Base-by-base conservation (phyloP, 345 rosid species). In the Lepidium didymum region DNA sequence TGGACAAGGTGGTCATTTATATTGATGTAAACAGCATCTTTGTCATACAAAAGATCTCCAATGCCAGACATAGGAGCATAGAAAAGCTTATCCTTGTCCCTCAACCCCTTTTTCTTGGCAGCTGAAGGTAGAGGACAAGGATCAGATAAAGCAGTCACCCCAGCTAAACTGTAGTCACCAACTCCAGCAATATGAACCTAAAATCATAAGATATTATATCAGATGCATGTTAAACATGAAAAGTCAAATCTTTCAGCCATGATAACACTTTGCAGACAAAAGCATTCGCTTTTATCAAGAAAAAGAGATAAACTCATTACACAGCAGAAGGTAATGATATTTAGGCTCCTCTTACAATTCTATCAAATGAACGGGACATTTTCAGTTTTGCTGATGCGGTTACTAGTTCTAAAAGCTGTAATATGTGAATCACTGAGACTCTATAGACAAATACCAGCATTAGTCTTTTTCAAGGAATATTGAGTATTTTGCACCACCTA, bases 151-250 rank as follows among this genome's bases (percentile, higher is more conserved):
- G 83, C 84, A 25, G 92, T 82, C 50, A 86, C 88, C 35, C 96
- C 92, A 67, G 89, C 87, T 79, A 94, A 77, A 73, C 85, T 68
- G 63, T 79, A 86, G 75, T 94, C 99, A 35, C 97, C 99, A 80
- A 94, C 99, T 73, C 99, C 99, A 72, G 99, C 96, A 73, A 94
- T 87, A 80, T 94, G 99, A 38, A 94, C 91, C 99, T 94, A 81
- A 70, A 62, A 59, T 51, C 36, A 73, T 44, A 49, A 34, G 9
- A 49, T 5, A 60, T 58, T 11, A 38, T 21, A 68, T 53, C 21
- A 61, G 69, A 61, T 16, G 33, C 69, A 38, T 45, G 45, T 45
- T 37, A 37, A 61, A 50, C 49, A 66, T 9, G 53, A 21, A 56
- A 58, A 42, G 41, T 58, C 65, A 35, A 23, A n/a, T 74, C 34